phyloP scores from a whole-genome alignment of 805 yeast species.

The Pichia manshurica region DNA sequence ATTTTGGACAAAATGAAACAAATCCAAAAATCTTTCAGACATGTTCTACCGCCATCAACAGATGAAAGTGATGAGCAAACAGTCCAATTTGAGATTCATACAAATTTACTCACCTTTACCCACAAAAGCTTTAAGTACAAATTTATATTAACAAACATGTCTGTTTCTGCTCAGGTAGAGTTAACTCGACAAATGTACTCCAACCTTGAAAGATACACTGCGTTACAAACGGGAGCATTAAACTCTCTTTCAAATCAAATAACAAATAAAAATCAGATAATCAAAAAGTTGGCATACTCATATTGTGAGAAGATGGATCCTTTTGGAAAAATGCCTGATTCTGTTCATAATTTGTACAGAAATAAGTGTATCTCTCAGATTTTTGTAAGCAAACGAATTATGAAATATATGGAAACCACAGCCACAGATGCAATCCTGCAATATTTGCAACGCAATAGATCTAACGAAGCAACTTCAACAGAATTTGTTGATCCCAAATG shows the following conservation, averaged over 20 bases:
- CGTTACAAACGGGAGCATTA: background rate
- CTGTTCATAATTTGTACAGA: background rate
- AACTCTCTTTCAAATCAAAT: background rate
- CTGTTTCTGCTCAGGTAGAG: background rate
- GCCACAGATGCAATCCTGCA: background rate
- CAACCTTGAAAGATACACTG: background rate
- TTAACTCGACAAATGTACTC: background rate
- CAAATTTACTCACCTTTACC: background rate
- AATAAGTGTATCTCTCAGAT: background rate
- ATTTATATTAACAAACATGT: background rate
- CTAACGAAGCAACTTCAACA: too few species aligned
- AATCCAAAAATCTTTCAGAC: background rate
- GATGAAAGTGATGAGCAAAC: background rate
- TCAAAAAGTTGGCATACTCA: slow-evolving; percentile 2
- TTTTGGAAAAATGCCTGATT: background rate
- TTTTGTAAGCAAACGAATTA: slow-evolving; percentile 1
- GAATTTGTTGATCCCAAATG: background rate
- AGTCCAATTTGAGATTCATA: background rate
- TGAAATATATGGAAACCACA: background rate
- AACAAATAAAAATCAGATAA: slow-evolving; percentile 4
- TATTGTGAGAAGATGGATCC: slow-evolving; percentile 4
- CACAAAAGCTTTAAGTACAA: slow-evolving; percentile 1
- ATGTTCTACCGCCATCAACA: background rate
- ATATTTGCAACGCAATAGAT: background rate
- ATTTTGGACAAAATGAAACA: background rate